Evolutionary conservation across 805 yeast genomes (phyloP).

Genomic region (Candida incommunis): DNA sequence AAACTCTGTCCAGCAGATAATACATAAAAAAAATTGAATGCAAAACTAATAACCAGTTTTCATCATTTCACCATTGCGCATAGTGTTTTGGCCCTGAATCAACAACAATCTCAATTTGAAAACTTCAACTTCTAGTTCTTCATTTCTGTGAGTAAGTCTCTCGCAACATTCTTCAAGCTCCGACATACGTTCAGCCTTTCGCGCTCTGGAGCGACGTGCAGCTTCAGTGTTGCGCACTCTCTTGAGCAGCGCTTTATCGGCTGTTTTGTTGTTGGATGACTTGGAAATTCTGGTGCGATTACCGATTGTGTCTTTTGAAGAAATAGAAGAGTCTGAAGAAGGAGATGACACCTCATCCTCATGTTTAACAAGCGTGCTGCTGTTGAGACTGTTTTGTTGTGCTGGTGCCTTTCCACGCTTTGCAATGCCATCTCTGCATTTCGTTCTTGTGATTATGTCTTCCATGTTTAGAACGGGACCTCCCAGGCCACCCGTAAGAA

Average conservation of each 20-base stretch:
- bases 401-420: background rate
- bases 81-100: background rate
- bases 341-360: background rate
- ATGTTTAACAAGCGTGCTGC: background rate
- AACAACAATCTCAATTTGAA: slow-evolving; percentile 6
- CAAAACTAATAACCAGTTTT: too few species aligned
- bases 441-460: background rate
- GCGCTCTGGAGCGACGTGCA: slow-evolving; percentile 84
- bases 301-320: too few species aligned
- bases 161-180: slow-evolving; percentile 71
- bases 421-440: background rate
- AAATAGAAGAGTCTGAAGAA: background rate
- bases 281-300: background rate
- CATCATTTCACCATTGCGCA: too few species aligned
- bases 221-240: slow-evolving; percentile 81
- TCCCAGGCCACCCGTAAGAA: background rate
- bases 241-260: slow-evolving; percentile 46
- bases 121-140: slow-evolving; percentile 11
- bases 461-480: background rate
- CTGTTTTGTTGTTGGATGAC: background rate
- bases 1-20: background rate
- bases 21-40: too few species aligned
- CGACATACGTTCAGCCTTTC: slow-evolving; percentile 76
- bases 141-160: slow-evolving; percentile 27
- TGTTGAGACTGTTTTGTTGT: background rate